phyloP scores from a whole-genome alignment of 352 stramenopile species.

The Phytophthora chlamydospora region DNA sequence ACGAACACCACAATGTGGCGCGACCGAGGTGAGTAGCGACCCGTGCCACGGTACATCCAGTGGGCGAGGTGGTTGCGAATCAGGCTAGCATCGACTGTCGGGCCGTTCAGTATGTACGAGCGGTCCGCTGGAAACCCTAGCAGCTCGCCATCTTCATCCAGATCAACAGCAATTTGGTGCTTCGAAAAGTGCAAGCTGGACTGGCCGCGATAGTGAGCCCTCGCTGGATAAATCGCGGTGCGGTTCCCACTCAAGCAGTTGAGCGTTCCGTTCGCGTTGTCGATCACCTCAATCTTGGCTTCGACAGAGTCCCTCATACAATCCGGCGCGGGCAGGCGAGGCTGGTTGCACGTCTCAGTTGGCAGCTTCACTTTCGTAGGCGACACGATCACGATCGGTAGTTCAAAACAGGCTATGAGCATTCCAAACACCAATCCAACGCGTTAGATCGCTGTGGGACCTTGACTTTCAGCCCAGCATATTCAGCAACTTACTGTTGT shows the following conservation, averaged over 20 bases:
- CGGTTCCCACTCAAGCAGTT: slow-evolving; percentile 51
- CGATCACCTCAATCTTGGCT: slow-evolving; percentile 56
- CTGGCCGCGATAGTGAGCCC: slow-evolving; percentile 63
- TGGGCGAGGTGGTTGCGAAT: slow-evolving; percentile 76
- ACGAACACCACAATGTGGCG: slow-evolving; percentile 66
- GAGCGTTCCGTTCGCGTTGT: slow-evolving; percentile 43
- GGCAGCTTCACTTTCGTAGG: slow-evolving; percentile 48
- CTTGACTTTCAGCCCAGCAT: neutral
- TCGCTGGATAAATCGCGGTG: slow-evolving; percentile 41
- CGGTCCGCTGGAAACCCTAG: slow-evolving; percentile 56
- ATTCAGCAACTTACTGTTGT: slow-evolving; percentile 27
- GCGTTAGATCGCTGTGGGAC: slow-evolving; percentile 12
- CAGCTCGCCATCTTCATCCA: slow-evolving; percentile 39
- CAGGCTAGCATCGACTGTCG: slow-evolving; percentile 62
- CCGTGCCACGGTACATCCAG: slow-evolving; percentile 68
- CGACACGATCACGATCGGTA: slow-evolving; percentile 58
- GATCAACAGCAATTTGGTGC: slow-evolving; percentile 54
- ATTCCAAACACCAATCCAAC: neutral
- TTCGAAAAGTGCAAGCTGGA: slow-evolving; percentile 66
- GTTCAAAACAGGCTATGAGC: slow-evolving; percentile 49
- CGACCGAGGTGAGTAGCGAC: slow-evolving; percentile 62
- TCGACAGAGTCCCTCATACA: slow-evolving; percentile 55
- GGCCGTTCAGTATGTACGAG: slow-evolving; percentile 58
- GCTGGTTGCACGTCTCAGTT: slow-evolving; percentile 57
- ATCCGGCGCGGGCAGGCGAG: slow-evolving; percentile 45